Conservation (phyloP, 2,329 filamentous ascomycete species). For the Blastomyces emzantsi region DNA sequence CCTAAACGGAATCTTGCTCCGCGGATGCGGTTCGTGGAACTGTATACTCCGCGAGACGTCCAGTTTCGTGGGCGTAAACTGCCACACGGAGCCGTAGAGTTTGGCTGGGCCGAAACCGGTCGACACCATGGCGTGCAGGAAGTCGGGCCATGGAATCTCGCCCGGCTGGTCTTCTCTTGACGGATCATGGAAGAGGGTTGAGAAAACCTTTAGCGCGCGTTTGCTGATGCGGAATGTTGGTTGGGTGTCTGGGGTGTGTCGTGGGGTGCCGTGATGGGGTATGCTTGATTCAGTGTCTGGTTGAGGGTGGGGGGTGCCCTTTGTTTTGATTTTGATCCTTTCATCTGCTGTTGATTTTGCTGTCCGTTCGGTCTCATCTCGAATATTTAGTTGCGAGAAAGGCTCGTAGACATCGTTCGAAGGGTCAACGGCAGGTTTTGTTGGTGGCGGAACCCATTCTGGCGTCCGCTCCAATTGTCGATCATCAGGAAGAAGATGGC, state of each 20-base stretch:
- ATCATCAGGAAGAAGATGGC: constrained; percentile 6
- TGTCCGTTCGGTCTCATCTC: neutral
- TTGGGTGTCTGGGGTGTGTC: constrained; percentile 14
- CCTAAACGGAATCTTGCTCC: constrained; percentile 42
- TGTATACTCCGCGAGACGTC: constrained; percentile 44
- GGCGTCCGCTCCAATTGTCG: constrained; percentile 38
- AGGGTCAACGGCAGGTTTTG: neutral
- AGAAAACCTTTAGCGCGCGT: constrained; percentile 35
- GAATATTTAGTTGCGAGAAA: neutral
- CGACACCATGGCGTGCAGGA: constrained; percentile 43
- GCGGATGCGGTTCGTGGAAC: constrained; percentile 52
- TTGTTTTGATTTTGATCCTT: constrained; percentile 8
- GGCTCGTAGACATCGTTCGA: neutral
- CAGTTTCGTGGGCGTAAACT: constrained; percentile 40
- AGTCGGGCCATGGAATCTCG: constrained; percentile 45
- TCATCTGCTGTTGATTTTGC: neutral
- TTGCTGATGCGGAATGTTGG: constrained; percentile 27
- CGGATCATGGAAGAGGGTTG: constrained; percentile 32
- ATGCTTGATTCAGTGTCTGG: neutral
- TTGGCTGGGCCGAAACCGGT: constrained; percentile 47
- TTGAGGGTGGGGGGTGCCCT: neutral
- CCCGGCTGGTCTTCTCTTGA: constrained; percentile 30
- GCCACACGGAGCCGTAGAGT: constrained; percentile 52
- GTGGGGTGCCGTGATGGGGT: neutral
- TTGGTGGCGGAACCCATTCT: constrained; percentile 36